Evolutionary conservation across 2,329 filamentous ascomycete genomes (phyloP).

Genomic region (Sclerotinia borealis): DNA sequence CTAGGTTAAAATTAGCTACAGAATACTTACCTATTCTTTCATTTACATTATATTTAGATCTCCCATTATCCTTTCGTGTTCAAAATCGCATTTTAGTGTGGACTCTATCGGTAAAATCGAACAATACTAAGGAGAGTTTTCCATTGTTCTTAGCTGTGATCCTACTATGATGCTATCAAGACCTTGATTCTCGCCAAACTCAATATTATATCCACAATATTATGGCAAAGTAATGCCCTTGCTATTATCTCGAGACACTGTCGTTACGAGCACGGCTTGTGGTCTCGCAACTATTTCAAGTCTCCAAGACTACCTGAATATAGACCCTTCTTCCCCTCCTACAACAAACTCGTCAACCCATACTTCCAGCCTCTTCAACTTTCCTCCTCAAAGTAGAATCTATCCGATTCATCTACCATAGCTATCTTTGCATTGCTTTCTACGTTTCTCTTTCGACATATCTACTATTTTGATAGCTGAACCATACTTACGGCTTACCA

Average conservation of each 20-base stretch:
- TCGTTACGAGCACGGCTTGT: background rate
- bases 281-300: background rate
- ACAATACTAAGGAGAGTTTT: conserved; percentile 9
- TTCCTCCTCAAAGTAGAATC: background rate
- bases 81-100: background rate
- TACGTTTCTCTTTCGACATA: background rate
- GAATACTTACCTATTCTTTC: background rate
- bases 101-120: background rate
- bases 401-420: background rate
- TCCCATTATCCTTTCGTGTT: background rate
- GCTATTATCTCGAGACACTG: conserved; percentile 5
- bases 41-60: background rate
- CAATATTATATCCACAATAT: background rate
- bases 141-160: conserved; percentile 1
- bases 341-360: background rate
- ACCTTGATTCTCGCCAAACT: background rate
- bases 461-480: background rate
- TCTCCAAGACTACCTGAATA: background rate
- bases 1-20: background rate
- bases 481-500: background rate
- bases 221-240: background rate
- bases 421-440: background rate
- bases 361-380: background rate
- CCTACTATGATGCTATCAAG: background rate
- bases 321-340: background rate